Evolutionary conservation across 2,329 filamentous ascomycete species (phyloP), one percentile per base, ranked within the genome.

Genomic region (Botrytis galanthina): DNA sequence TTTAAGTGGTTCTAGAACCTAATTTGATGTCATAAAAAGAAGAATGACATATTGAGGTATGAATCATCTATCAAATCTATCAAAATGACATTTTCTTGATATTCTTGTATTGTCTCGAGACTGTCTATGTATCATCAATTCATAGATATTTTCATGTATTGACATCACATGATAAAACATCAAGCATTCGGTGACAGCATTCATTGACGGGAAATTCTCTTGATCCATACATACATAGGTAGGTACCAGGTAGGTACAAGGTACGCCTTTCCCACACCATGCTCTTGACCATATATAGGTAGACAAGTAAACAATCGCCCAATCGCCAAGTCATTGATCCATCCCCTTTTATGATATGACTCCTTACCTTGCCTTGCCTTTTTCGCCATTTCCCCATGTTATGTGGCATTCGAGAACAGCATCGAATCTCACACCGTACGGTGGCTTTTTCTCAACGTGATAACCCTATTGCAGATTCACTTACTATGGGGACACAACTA

Each of bases 351-450:
- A 7, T 32, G 10, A 44, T 29, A 32, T 63, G 39, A 64, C 61
- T 64, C 59, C 59, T 39, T 39, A 16, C 20, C 59, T 39, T 16
- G 10, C 46, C 46, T 51, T 39, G 5, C 10, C 59, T 62, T n/a
- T 32, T 39, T 64, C n/a, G 61, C 39, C 5, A 64, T 32, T 64
- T 64, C 61, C 39, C 61, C 39, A 64, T 64, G 39, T 64, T 64
- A 46, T 64, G 37, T 44, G 26, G 37, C 29, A 44, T 64, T 39
- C 61, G 51, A 57, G 51, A 29, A 57, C n/a, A 32, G 22, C n/a
- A 61, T 61, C 61, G 16, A 46, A 64, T 64, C n/a, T 64, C 61
- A 32, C 61, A 44, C 37, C 37, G 61, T 63, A n/a, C 10, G 46
- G 10, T 44, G 14, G 26, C 37, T 18, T 9, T 26, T 61, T 61